Percentiles rank a stretch among this genome's conserved stretches.
Conservation (phyloP, 441 rosid species). For the Arabidopsis lyrata region DNA sequence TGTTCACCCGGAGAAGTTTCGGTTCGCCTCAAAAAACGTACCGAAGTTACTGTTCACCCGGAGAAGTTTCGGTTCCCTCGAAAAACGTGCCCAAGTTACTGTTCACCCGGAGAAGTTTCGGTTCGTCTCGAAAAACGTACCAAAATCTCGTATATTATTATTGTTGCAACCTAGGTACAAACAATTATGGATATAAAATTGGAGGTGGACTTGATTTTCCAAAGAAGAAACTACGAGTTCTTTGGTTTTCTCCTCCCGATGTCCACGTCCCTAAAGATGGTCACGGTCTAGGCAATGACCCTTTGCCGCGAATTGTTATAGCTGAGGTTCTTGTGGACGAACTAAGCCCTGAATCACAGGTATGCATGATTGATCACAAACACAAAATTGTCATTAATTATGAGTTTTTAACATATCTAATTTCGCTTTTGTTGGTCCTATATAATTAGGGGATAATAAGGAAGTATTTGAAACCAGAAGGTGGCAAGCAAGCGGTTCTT, state of each 20-base stretch:
- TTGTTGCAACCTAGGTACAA: too few species aligned
- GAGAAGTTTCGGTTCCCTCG: too few species aligned
- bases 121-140: too few species aligned
- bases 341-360: constrained; percentile 79
- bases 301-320: constrained; percentile 80
- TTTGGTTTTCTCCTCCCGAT: constrained; percentile 88
- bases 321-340: constrained; percentile 88
- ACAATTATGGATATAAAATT: constrained; percentile 73
- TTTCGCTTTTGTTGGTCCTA: not conserved
- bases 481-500: constrained; percentile 71
- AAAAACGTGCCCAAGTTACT: too few species aligned
- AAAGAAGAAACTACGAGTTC: constrained; percentile 73
- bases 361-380: constrained; percentile 27
- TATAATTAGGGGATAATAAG: constrained; percentile 59
- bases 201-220: constrained; percentile 77
- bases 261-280: constrained; percentile 47
- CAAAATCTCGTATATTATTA: too few species aligned
- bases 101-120: too few species aligned
- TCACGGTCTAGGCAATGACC: constrained; percentile 61
- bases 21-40: too few species aligned
- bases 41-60: too few species aligned
- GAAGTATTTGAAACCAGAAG: constrained; percentile 60
- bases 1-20: too few species aligned
- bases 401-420: constrained; percentile 3
- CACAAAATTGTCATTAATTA: not conserved